These are phyloP conservation scores for Globisporangium megalacanthum DNA, from an alignment of 352 stramenopile species.

Conservation along the genomic window DNA sequence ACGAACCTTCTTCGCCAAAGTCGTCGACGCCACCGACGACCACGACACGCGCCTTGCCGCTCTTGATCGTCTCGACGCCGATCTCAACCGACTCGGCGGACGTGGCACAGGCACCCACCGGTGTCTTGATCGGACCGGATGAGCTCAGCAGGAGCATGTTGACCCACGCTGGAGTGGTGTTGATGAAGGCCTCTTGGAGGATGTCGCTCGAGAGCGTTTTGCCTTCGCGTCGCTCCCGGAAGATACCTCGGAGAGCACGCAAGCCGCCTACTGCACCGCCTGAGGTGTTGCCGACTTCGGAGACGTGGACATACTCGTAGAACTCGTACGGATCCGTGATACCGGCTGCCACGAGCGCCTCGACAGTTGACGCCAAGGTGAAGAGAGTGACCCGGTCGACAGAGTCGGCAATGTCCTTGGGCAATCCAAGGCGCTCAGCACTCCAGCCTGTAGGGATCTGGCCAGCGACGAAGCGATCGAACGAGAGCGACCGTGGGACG, in stretches of 20 bases:
- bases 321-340: slow-evolving; percentile 89
- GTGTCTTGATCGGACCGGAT: slow-evolving; percentile 86
- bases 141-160: slow-evolving; percentile 88
- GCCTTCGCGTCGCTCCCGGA: slow-evolving; percentile 58
- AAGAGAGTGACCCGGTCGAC: slow-evolving; percentile 82
- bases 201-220: slow-evolving; percentile 75
- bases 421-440: slow-evolving; percentile 69
- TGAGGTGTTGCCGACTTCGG: slow-evolving; percentile 81
- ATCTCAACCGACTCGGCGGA: slow-evolving; percentile 86
- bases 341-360: slow-evolving; percentile 72
- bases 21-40: slow-evolving; percentile 86
- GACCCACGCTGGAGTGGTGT: slow-evolving; percentile 84
- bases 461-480: slow-evolving; percentile 83
- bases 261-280: slow-evolving; percentile 82
- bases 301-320: slow-evolving; percentile 89
- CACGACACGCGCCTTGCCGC: slow-evolving; percentile 77
- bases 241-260: slow-evolving; percentile 73
- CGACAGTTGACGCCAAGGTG: slow-evolving; percentile 67
- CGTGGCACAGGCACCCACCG: slow-evolving; percentile 81
- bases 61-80: slow-evolving; percentile 86
- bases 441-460: slow-evolving; percentile 89
- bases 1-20: slow-evolving; percentile 80
- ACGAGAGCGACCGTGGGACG: slow-evolving; percentile 72
- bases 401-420: slow-evolving; percentile 74
- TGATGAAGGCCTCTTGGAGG: slow-evolving; percentile 86